phyloP scores from a whole-genome alignment of 2,329 filamentous ascomycete species.

The Graphilbum ipis-grandicollis region DNA sequence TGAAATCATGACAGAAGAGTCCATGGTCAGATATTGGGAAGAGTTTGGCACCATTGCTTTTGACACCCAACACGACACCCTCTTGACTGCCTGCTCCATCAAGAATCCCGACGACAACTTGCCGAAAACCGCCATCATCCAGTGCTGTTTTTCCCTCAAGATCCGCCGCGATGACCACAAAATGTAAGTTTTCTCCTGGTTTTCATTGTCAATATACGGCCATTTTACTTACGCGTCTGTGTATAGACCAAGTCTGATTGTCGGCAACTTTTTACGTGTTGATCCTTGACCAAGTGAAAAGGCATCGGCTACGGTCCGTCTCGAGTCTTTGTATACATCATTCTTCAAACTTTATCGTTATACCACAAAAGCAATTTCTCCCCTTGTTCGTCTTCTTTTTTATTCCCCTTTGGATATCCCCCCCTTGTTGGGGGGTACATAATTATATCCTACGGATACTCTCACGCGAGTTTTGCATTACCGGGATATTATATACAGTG shows the following conservation, averaged over 20 bases:
- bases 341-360: conserved; percentile 31
- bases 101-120: conserved; percentile 56
- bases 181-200: conserved; percentile 45
- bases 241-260: conserved; percentile 71
- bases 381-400: neutral
- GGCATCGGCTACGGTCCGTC: conserved; percentile 14
- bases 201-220: neutral
- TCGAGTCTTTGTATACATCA: conserved; percentile 44
- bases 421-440: too few relatives aligned
- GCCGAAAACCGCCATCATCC: conserved; percentile 55
- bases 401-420: neutral
- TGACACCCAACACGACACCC: conserved; percentile 81
- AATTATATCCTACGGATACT: too few relatives aligned
- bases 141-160: conserved; percentile 95
- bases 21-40: conserved; percentile 94
- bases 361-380: too few relatives aligned
- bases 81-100: conserved; percentile 81
- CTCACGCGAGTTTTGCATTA: too few relatives aligned
- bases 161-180: conserved; percentile 90
- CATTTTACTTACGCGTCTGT: neutral
- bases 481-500: too few relatives aligned
- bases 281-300: conserved; percentile 19
- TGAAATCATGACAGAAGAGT: conserved; percentile 89
- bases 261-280: conserved; percentile 91
- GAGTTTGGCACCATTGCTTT: conserved; percentile 98